Base-by-base conservation (phyloP, 108 stramenopile genomes). In the Asterionellopsis glacialis region DNA sequence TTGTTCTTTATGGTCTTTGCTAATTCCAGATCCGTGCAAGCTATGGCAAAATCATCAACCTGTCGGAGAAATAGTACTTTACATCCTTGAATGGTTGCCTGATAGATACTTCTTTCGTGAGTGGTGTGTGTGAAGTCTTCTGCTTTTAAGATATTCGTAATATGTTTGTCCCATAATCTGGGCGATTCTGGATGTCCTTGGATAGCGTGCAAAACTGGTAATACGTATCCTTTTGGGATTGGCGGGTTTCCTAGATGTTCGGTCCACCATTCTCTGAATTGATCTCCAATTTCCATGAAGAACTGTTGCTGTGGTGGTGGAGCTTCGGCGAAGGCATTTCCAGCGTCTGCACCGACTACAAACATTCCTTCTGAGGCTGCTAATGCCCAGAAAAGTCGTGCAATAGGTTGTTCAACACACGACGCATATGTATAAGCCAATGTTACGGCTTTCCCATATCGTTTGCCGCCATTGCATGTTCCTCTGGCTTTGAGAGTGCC, bases 61-160 rank as follows among this genome's bases (percentile, higher is more conserved):
- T 83, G 82, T 7, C 77, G 71, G 0, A 54, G 40, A 12, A 83
- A 40, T 13, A 83, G 27, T 10, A 68, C 57, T 0, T 40, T 28
- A 5, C 55, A 14, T 9, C 64, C 68, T 9, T 60, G 18, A 39
- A 60, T 44, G 51, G 39, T 33, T 14, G 33, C 68, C 54, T 53
- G 55, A 26, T 70, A 70, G 19, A 70, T 33, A 56, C 57, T 64
- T 5, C 47, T 56, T 2, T 75, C 76, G 41, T 77, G 76, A 1
- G 58, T 67, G 0, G 72, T 77, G 0, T 70, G 53, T 1, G 11
- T 50, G 48, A 77, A 63, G 1, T 51, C 57, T 15, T 72, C 11
- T 3, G 38, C 1, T 0, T 13, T 19, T 7, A 82, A 58, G 18
- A 82, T 75, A 9, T 7, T 38, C 45, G 41, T 43, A 24, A 74